Evolutionary conservation across 225 moss, liverwort and hornwort genomes (phyloP), one percentile per base, ranked within the genome.

Genomic region (Bryum argenteum): DNA sequence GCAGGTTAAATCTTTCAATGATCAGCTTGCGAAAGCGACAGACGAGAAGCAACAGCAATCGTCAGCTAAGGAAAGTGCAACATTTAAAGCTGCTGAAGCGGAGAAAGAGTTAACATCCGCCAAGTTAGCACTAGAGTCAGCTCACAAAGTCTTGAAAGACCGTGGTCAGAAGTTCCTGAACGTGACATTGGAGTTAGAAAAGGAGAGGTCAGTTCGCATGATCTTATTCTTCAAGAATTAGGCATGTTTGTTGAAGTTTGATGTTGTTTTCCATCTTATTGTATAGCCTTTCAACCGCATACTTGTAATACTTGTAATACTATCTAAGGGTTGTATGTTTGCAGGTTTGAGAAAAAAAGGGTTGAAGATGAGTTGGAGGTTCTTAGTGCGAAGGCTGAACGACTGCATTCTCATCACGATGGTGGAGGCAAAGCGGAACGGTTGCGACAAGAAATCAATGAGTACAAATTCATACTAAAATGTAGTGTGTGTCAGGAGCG

Each of bases 401-500:
- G 90, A 19, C 65, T 90, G 51, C 67, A 76, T 64, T 60, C 89
- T 58, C 76, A 79, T 63, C 79, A 83, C 43, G 89, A 93, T 63
- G 85, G 78, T 1, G 87, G 87, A 28, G 78, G 75, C 58, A 79
- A 73, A 74, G 79, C 86, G 41, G 87, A 91, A 78, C 88, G 88
- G 69, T 80, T 96, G 51, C 91, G 91, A 61, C 93, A 96, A 61
- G 96, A 96, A 81, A 87, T 96, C 78, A 83, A 91, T 65, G 90
- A 91, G 33, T 96, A 91, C 66, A 91, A 91, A 80, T 79, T 87
- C 28, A 89, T 90, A 62, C 78, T 96, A 39, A 93, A 89, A 71
- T 96, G 96, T 70, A 89, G 87, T 78, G 93, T 93, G 21, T 96
- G 96, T 54, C 93, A 91, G 60, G 91, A 93, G 61, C 90, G 96